A percentile compares a stretch with the other conserved stretches of the same genome.
Conservation (phyloP, 2,329 filamentous ascomycete genomes). For the Sphaceloma murrayae region DNA sequence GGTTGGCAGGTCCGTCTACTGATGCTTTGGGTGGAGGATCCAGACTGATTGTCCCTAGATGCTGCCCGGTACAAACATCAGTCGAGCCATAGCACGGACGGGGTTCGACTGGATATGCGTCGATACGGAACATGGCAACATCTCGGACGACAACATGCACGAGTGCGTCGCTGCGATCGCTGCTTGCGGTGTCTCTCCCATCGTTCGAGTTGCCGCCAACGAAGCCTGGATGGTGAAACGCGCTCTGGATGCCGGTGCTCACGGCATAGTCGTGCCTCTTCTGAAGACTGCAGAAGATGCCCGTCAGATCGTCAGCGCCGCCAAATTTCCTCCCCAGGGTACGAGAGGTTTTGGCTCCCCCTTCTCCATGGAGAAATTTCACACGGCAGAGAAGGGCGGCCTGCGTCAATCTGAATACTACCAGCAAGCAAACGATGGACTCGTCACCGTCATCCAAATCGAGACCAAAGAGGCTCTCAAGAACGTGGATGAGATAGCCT, state of each 20-base stretch:
- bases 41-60: conserved; percentile 26
- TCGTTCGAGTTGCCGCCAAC: conserved; percentile 45
- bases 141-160: conserved; percentile 46
- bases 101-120: conserved; percentile 47
- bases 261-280: conserved; percentile 48
- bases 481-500: conserved; percentile 41
- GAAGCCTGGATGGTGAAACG: conserved; percentile 55
- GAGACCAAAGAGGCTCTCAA: conserved; percentile 36
- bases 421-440: conserved; percentile 44
- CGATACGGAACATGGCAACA: conserved; percentile 49
- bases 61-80: conserved; percentile 46
- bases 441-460: conserved; percentile 43
- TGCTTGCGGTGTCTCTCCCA: conserved; percentile 35
- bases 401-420: conserved; percentile 40
- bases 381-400: conserved; percentile 19
- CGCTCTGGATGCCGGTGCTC: conserved; percentile 50
- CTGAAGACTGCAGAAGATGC: conserved; percentile 46
- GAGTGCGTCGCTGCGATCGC: conserved; percentile 44
- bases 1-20: conserved; percentile 46
- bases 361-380: conserved; percentile 36
- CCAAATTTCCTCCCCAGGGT: conserved; percentile 48
- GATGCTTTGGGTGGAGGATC: not conserved
- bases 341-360: conserved; percentile 49
- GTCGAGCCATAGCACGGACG: conserved; percentile 43
- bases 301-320: conserved; percentile 40